phyloP scores from a whole-genome alignment of 2,329 filamentous ascomycete genomes.

The Grosmannia huntii region DNA sequence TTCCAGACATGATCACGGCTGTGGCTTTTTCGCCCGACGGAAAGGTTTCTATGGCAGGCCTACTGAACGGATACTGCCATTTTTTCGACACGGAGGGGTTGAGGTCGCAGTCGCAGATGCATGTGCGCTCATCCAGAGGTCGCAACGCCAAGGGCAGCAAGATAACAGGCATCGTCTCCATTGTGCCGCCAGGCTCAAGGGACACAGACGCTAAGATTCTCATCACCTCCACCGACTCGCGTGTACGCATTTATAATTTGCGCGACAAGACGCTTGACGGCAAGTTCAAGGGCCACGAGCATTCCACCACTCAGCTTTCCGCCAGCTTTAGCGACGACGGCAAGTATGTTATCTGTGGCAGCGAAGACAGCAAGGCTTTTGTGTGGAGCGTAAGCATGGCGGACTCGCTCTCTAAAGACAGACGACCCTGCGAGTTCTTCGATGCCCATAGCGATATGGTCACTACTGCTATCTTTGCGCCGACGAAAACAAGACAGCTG shows the following conservation, averaged over 20 bases:
- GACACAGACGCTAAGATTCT: constrained; percentile 64
- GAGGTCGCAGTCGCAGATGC: constrained; percentile 71
- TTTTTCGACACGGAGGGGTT: constrained; percentile 91
- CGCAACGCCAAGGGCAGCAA: constrained; percentile 95
- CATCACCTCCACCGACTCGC: constrained; percentile 89
- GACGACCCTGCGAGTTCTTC: constrained; percentile 75
- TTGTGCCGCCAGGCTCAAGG: constrained; percentile 19
- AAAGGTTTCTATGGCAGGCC: constrained; percentile 76
- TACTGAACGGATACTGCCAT: constrained; percentile 70
- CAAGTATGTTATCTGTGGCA: constrained; percentile 79
- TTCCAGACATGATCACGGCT: constrained; percentile 83
- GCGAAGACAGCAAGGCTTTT: constrained; percentile 80
- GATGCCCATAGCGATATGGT: constrained; percentile 83
- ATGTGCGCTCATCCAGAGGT: constrained; percentile 83
- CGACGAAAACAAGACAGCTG: constrained; percentile 61
- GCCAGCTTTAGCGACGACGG: constrained; percentile 82
- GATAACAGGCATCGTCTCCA: constrained; percentile 74
- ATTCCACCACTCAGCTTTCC: constrained; percentile 78
- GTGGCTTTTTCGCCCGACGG: constrained; percentile 91
- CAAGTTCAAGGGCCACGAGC: constrained; percentile 87
- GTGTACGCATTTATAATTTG: constrained; percentile 80
- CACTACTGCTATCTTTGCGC: constrained; percentile 79
- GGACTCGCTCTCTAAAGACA: constrained; percentile 59
- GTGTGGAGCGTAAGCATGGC: constrained; percentile 63
- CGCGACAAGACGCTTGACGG: constrained; percentile 72